Percentiles rank a stretch among this genome's conserved stretches.
These are phyloP conservation scores for Vitis rupestris DNA, from an alignment of 164 flowering plant genomes.

Conservation along the genomic window DNA sequence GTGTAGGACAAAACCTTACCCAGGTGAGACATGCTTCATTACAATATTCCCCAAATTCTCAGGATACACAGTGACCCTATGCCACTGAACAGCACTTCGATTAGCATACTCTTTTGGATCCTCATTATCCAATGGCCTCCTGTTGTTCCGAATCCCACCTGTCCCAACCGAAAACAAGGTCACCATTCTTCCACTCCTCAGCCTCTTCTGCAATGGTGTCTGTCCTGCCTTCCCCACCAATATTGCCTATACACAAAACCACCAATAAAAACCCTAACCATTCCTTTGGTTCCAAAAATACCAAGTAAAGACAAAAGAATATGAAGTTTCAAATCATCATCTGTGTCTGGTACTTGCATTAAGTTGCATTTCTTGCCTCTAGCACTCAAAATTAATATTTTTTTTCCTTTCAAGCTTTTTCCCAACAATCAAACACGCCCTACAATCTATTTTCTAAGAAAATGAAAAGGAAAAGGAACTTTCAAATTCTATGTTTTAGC, in stretches of 20 bases:
- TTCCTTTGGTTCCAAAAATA: neutral
- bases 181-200: conserved; percentile 65
- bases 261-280: neutral
- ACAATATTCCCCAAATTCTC: conserved; percentile 60
- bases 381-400: too few relatives aligned
- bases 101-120: conserved; percentile 84
- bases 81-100: conserved; percentile 88
- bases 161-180: conserved; percentile 78
- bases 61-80: conserved; percentile 74
- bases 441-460: too few relatives aligned
- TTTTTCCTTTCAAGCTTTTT: too few relatives aligned
- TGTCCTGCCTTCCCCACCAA: conserved; percentile 90
- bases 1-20: conserved; percentile 40
- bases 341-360: neutral
- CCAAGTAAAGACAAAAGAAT: neutral
- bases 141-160: conserved; percentile 83
- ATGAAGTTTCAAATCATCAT: neutral
- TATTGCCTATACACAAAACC: conserved; percentile 56
- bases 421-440: too few relatives aligned
- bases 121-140: conserved; percentile 77
- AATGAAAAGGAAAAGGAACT: too few relatives aligned
- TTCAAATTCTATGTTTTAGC: too few relatives aligned
- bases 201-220: conserved; percentile 71
- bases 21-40: conserved; percentile 60
- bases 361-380: too few relatives aligned